Evolutionary conservation across 2,329 filamentous ascomycete genomes (phyloP).

Genomic region (Davidsoniella virescens): DNA sequence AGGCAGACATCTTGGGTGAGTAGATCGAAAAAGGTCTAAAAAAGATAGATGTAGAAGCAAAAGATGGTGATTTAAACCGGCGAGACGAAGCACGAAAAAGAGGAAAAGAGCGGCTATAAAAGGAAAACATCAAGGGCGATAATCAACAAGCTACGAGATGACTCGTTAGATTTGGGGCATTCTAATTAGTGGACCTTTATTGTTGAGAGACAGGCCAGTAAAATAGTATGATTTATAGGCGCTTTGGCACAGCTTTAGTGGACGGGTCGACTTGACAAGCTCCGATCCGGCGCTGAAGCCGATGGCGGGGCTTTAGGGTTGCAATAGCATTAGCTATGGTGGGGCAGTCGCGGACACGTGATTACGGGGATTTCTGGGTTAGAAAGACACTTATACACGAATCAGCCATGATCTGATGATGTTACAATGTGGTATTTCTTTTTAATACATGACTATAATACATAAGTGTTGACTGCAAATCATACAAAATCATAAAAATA

Average conservation of each 20-base stretch:
- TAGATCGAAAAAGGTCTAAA: slow-evolving; percentile 3
- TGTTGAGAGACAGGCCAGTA: not conserved
- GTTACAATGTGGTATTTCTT: no score
- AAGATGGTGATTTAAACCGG: not conserved
- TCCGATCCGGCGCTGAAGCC: slow-evolving; percentile 8
- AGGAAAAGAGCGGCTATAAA: not conserved
- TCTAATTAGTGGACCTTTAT: no score
- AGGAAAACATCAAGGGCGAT: no score
- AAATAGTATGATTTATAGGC: not conserved
- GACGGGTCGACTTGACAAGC: not conserved
- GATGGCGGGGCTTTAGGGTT: slow-evolving; percentile 7
- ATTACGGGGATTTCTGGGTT: no score
- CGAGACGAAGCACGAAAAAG: not conserved
- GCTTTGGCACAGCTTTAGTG: no score
- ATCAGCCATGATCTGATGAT: no score
- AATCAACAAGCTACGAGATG: no score
- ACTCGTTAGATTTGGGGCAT: no score
- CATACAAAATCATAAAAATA: no score
- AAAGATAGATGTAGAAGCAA: not conserved
- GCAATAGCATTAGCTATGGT: not conserved
- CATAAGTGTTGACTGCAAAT: no score
- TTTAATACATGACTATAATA: no score
- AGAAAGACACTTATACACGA: no score
- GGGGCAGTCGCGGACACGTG: not conserved
- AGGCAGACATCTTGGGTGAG: slow-evolving; percentile 11